phyloP scores from a whole-genome alignment of 805 yeast genomes.

The Candida jianshihensis region DNA sequence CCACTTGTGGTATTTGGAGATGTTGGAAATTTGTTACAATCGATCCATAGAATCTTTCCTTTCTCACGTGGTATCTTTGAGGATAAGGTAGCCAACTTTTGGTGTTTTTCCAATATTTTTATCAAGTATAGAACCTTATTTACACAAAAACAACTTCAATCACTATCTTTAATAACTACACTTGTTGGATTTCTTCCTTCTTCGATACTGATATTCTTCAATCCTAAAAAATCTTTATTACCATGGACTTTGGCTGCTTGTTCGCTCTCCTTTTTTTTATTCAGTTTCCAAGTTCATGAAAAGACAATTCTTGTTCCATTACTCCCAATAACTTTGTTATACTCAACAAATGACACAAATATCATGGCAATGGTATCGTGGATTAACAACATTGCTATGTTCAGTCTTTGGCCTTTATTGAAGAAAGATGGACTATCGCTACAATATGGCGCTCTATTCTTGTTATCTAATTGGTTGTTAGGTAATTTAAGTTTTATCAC shows the following conservation, averaged over 20 bases:
- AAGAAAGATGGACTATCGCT: constrained; percentile 65
- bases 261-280: constrained; percentile 82
- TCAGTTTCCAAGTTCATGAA: constrained; percentile 95
- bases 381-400: constrained; percentile 79
- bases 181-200: constrained; percentile 49
- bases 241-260: constrained; percentile 77
- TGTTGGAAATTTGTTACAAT: constrained; percentile 32
- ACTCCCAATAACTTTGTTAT: constrained; percentile 70
- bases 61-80: constrained; percentile 92
- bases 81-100: constrained; percentile 93
- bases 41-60: constrained; percentile 79
- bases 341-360: constrained; percentile 44
- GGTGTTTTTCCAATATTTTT: constrained; percentile 88
- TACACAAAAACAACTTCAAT: constrained; percentile 50
- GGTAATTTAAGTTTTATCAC: constrained; percentile 55
- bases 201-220: constrained; percentile 40
- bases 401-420: constrained; percentile 84
- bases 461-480: constrained; percentile 73
- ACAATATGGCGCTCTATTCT: constrained; percentile 59
- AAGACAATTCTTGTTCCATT: constrained; percentile 85
- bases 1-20: constrained; percentile 55
- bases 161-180: constrained; percentile 49
- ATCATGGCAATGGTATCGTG: constrained; percentile 73
- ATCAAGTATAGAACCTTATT: constrained; percentile 61
- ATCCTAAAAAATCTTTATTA: constrained; percentile 43